Base-by-base conservation (phyloP, 306 rosid species). In the Pueraria montana region DNA sequence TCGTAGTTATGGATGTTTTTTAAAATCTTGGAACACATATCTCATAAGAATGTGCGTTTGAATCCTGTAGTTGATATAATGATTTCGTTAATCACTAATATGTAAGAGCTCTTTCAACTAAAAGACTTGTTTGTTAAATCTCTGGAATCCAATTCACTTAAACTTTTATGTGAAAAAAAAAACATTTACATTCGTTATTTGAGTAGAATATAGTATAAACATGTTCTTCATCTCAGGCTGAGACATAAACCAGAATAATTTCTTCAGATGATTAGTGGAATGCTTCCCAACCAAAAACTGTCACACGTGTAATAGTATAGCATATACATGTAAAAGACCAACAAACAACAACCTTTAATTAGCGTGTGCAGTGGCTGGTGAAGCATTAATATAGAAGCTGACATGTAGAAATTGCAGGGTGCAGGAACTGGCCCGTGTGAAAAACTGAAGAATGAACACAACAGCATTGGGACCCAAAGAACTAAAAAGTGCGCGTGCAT, bases 381-480 rank as follows among this genome's bases (percentile, higher is more conserved):
- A 63, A 46, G 8, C 77, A 79, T 79, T 24, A 55, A 55, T 23
- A 11, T 9, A 66, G 8, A 42, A 53, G 30, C 27, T 42, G 71
- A 71, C 40, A 18, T 70, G 12, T 11, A 62, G 75, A 74, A 30
- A 12, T 48, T 40, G 79, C 16, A 77, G 63, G 59, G 53, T 68
- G 42, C 21, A 67, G 52, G 0, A 59, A 49, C 11, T 52, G 67
- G n/a, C 10, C 67, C 18, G 12, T 9, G 80, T 64, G 8, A 5
- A 66, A 72, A 68, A 68, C 74, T 24, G 14, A 53, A 74, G 36
- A 52, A 34, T 34, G 55, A 46, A 55, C 43, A 46, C 34, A 68
- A 62, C 66, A 26, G 77, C 30, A 56, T 78, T 53, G 87, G 89
- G 86, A 77, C 82, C 87, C 79, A 55, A 40, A 48, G 26, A 27